Evolutionary conservation across 768 basidiomycete species (phyloP).

Genomic region (Leccinum uliginosum): DNA sequence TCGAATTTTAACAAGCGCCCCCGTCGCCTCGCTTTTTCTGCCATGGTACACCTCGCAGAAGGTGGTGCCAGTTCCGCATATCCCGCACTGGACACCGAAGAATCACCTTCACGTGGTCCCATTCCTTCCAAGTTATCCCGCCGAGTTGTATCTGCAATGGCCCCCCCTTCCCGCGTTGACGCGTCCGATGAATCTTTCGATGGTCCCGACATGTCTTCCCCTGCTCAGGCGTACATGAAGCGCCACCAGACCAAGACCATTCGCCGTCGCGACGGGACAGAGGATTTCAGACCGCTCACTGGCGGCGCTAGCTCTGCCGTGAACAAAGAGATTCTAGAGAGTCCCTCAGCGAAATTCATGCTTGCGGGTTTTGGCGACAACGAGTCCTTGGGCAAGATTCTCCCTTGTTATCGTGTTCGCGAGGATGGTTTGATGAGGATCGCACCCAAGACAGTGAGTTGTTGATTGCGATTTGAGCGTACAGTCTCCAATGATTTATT

Average conservation of each 20-base stretch:
- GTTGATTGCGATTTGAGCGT: not conserved
- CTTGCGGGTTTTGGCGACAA: slow-evolving; percentile 84
- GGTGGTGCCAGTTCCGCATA: slow-evolving; percentile 39
- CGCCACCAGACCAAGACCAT: slow-evolving; percentile 76
- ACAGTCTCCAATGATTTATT: slow-evolving; percentile 2
- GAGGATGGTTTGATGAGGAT: slow-evolving; percentile 97
- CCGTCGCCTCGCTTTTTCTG: slow-evolving; percentile 65
- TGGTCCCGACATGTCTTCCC: slow-evolving; percentile 68
- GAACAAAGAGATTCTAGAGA: slow-evolving; percentile 43
- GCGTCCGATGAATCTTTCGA: slow-evolving; percentile 51
- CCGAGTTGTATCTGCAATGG: slow-evolving; percentile 73
- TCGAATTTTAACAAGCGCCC: slow-evolving; percentile 52
- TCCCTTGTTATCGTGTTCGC: slow-evolving; percentile 90
- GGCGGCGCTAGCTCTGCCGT: slow-evolving; percentile 58
- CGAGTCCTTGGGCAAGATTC: slow-evolving; percentile 86
- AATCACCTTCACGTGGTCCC: slow-evolving; percentile 28
- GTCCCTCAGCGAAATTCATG: slow-evolving; percentile 54
- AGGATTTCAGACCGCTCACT: slow-evolving; percentile 73
- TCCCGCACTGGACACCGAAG: slow-evolving; percentile 34
- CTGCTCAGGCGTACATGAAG: slow-evolving; percentile 75
- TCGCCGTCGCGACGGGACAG: slow-evolving; percentile 75
- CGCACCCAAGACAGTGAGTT: slow-evolving; percentile 67
- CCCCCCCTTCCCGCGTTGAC: slow-evolving; percentile 40
- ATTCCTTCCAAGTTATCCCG: slow-evolving; percentile 38
- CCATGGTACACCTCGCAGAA: slow-evolving; percentile 49